Base-by-base conservation (phyloP, 345 rosid species). In the Hypericum androsaemum region DNA sequence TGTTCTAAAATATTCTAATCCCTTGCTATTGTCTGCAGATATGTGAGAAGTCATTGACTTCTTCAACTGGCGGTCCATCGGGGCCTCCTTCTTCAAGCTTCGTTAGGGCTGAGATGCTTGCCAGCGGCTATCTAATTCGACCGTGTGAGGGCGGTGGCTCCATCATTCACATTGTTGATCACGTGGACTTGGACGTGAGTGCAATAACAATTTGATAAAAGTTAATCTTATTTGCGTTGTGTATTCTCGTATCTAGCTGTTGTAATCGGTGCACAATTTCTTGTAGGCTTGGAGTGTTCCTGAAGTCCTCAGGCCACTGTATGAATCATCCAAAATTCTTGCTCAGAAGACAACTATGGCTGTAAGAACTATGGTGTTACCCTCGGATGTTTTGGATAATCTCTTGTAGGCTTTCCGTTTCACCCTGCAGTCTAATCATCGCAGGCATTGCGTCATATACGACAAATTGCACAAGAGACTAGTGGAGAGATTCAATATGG, bases 91-190 rank as follows among this genome's bases (percentile, higher is more conserved):
- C 87, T 54, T 73, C 95, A 67, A 75, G 65, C 80, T 90, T 82
- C 37, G 75, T 80, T 13, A 80, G 98, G 71, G 98, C 92, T 52
- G 92, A 90, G 64, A 72, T 87, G 90, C 75, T 82, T 63, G 84
- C 98, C 12, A 90, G 98, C 56, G 98, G 98, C 55, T 90, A 77
- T 54, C 79, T 90, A 36, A 79, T 87, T 59, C 90, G 98, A 44
- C 87, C 96, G 43, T 90, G 92, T 42, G 98, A 90, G 37, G 98
- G 98, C 51, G 96, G 95, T 65, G 89, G 96, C 53, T 84, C 95
- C 58, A 84, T 90, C 56, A 75, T 90, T 60, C 90, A 90, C 74
- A 87, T 90, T 64, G 98, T 90, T 39, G 98, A 90, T 75, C 98
- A 89, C 71, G 79, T 90, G 71, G 96, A 90, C 63, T 74, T 87